Conservation (phyloP, 2,329 filamentous ascomycete genomes). For the Colletotrichum lindemuthianum region DNA sequence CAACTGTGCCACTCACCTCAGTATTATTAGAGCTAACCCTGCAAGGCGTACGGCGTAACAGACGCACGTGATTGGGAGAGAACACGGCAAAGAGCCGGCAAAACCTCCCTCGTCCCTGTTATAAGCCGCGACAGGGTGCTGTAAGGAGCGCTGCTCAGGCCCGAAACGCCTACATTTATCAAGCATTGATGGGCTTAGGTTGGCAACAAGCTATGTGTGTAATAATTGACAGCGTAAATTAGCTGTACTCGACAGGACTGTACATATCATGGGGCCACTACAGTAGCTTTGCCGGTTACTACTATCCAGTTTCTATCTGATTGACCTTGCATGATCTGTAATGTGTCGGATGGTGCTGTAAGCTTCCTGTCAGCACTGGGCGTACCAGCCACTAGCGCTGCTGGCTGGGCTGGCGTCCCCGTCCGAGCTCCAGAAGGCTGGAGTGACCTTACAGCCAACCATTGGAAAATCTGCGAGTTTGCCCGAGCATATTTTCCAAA, state of each 20-base stretch:
- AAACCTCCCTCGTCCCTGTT: conserved; percentile 9
- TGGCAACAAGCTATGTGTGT: no score
- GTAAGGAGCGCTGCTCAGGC: no score
- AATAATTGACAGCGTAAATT: no score
- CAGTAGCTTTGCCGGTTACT: no score
- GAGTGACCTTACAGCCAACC: conserved; percentile 30
- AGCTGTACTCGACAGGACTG: no score
- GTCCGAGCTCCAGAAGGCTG: conserved; percentile 45
- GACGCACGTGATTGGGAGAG: conserved; percentile 32
- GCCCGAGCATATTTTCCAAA: conserved; percentile 55
- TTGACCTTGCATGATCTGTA: no score
- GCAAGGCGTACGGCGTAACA: neutral
- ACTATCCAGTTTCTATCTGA: no score
- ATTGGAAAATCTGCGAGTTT: conserved; percentile 58
- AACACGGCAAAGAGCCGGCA: conserved; percentile 34
- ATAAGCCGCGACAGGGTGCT: no score
- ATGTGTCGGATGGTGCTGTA: conserved; percentile 1
- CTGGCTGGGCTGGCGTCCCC: conserved; percentile 31
- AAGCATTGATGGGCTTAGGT: no score
- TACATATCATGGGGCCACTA: no score
- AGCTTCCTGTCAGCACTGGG: conserved; percentile 20
- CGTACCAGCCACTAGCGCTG: conserved; percentile 5
- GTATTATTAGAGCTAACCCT: conserved; percentile 6
- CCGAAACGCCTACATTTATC: no score
- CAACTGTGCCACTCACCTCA: neutral